Evolutionary conservation across 345 rosid genomes (phyloP).

Genomic region (Linum usitatissimum): DNA sequence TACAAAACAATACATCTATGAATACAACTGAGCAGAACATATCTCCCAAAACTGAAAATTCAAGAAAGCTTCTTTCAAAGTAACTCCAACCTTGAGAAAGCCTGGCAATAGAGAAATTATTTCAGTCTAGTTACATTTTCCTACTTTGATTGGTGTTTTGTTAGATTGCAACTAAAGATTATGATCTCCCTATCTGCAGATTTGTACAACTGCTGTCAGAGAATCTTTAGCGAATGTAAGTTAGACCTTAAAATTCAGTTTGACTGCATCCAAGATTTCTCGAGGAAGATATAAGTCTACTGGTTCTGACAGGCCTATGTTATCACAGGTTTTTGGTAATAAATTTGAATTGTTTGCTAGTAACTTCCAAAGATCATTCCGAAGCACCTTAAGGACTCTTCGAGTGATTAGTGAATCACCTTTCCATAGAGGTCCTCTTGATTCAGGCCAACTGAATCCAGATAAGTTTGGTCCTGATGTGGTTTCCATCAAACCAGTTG

Average conservation of each 20-base stretch:
- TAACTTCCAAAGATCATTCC: slow-evolving; percentile 77
- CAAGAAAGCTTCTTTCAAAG: too few species aligned
- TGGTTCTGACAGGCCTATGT: slow-evolving; percentile 15
- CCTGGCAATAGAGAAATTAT: too few species aligned
- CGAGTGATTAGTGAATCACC: slow-evolving; percentile 49
- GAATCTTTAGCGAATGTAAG: slow-evolving; percentile 93
- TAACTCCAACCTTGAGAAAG: too few species aligned
- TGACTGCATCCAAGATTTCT: slow-evolving; percentile 23
- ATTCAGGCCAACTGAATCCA: slow-evolving; percentile 15
- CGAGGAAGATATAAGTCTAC: slow-evolving; percentile 7
- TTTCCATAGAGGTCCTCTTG: slow-evolving; percentile 12
- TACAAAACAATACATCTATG: background rate
- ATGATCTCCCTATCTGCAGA: slow-evolving; percentile 32
- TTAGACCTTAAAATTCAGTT: slow-evolving; percentile 31
- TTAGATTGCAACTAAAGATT: background rate
- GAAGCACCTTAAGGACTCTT: slow-evolving; percentile 75
- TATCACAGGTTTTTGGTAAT: slow-evolving; percentile 65
- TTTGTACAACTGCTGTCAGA: slow-evolving; percentile 70
- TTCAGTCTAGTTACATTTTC: too few species aligned
- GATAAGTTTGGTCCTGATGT: slow-evolving; percentile 19
- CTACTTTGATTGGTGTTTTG: background rate
- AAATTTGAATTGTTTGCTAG: slow-evolving; percentile 47
- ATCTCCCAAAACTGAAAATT: too few species aligned
- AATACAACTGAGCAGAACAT: too few species aligned
- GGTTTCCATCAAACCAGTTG: slow-evolving; percentile 8